Conservation (phyloP, 305 asterid genomes). For the Fraxinus dipetala region DNA sequence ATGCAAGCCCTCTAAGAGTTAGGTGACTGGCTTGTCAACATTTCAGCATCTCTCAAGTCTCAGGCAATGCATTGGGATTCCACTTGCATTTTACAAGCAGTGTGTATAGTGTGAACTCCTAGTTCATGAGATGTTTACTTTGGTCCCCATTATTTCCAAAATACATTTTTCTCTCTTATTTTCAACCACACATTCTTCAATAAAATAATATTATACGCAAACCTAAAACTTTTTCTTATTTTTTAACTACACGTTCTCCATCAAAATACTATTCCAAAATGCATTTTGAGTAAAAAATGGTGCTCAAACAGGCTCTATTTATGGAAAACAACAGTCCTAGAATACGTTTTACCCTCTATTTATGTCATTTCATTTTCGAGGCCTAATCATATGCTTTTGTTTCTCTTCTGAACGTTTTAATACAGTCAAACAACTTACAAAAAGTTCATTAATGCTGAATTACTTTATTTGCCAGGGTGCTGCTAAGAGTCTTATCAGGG, state of each 20-base stretch:
- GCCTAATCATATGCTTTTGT: not conserved
- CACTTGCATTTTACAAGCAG: not conserved
- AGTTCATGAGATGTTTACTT: not conserved
- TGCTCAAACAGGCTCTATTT: not conserved
- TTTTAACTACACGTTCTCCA: not conserved
- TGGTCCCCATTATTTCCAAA: not conserved
- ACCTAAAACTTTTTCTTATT: not conserved
- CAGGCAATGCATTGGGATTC: not conserved
- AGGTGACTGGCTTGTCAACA: not conserved
- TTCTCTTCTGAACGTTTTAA: slow-evolving; percentile 11
- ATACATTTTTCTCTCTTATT: not conserved
- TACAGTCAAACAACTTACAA: slow-evolving; percentile 7
- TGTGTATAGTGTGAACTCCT: not conserved
- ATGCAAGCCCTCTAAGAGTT: not conserved
- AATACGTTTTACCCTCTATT: not conserved
- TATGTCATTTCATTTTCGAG: not conserved
- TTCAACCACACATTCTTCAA: not conserved
- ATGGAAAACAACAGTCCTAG: slow-evolving; percentile 17
- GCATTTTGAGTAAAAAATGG: not conserved
- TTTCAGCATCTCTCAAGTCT: slow-evolving; percentile 9
- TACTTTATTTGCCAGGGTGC: slow-evolving; percentile 56
- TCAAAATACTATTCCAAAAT: not conserved
- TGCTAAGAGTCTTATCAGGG: slow-evolving; percentile 70
- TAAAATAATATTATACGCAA: not conserved
- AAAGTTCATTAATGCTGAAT: slow-evolving; percentile 15